Conservation (phyloP, 805 yeast genomes). For the Starmerella powellii region DNA sequence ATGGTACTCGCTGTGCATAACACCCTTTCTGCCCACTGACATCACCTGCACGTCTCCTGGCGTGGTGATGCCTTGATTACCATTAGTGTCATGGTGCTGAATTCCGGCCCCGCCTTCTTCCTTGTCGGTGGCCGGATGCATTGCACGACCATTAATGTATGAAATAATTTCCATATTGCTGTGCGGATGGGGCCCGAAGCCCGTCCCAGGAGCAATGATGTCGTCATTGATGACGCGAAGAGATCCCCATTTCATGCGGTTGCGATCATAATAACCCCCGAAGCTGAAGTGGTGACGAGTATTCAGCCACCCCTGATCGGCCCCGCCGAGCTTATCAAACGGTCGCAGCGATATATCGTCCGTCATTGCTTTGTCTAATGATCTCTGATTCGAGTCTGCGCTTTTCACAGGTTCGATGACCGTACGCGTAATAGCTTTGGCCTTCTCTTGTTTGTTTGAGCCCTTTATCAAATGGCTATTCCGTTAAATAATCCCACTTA, state of each 20-base stretch:
- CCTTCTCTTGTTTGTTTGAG: too few species aligned
- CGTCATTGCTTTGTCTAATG: neutral
- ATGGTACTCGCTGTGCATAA: constrained; percentile 18
- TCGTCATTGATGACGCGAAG: constrained; percentile 20
- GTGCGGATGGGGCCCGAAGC: constrained; percentile 21
- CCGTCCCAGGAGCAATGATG: constrained; percentile 12
- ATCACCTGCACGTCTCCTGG: constrained; percentile 20
- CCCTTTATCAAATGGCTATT: too few species aligned
- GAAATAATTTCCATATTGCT: constrained; percentile 18
- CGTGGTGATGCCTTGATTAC: constrained; percentile 14
- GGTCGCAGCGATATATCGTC: constrained; percentile 10
- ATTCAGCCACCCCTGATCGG: constrained; percentile 18
- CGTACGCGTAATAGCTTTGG: too few species aligned
- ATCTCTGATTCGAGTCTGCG: neutral
- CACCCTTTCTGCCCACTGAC: constrained; percentile 19
- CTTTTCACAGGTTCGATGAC: neutral
- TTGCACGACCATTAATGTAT: constrained; percentile 7
- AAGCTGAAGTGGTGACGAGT: constrained; percentile 18
- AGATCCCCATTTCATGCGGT: constrained; percentile 20
- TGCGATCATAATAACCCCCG: constrained; percentile 16
- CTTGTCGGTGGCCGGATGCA: constrained; percentile 11
- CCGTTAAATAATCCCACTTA: too few species aligned
- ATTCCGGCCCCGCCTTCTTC: constrained; percentile 18
- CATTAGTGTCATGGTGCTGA: constrained; percentile 16
- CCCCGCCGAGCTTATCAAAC: constrained; percentile 14